Conservation (phyloP, 1,284 basidiomycete genomes). For the Xanthoconium separans region DNA sequence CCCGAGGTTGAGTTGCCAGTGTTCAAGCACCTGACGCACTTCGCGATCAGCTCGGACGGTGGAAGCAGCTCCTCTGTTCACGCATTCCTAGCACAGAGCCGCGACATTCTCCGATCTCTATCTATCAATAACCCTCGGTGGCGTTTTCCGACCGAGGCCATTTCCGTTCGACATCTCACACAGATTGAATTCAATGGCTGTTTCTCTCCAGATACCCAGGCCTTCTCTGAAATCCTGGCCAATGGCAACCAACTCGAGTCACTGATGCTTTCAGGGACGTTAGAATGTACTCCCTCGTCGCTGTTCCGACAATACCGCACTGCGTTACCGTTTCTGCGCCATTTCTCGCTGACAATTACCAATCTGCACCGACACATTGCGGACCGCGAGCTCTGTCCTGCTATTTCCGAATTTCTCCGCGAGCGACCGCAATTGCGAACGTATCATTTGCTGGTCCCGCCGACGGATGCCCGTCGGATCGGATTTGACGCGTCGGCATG, state of each 20-base stretch:
- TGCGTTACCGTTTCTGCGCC: conserved; percentile 57
- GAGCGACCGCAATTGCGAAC: conserved; percentile 52
- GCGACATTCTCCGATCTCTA: conserved; percentile 52
- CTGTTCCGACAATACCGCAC: conserved; percentile 45
- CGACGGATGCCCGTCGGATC: conserved; percentile 48
- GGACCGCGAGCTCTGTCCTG: conserved; percentile 64
- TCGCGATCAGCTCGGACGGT: conserved; percentile 48
- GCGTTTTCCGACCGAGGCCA: conserved; percentile 52
- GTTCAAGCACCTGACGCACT: conserved; percentile 58
- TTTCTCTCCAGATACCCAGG: conserved; percentile 49
- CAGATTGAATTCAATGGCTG: conserved; percentile 59
- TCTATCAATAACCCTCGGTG: conserved; percentile 54
- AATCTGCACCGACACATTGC: conserved; percentile 44
- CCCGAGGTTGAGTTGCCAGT: conserved; percentile 54
- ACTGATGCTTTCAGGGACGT: conserved; percentile 51
- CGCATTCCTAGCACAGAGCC: conserved; percentile 53
- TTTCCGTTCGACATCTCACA: conserved; percentile 63
- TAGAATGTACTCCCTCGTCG: conserved; percentile 48
- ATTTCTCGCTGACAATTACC: conserved; percentile 57
- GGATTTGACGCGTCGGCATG: conserved; percentile 68
- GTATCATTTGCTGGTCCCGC: conserved; percentile 51
- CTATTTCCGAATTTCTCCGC: conserved; percentile 64
- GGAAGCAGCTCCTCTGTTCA: conserved; percentile 41
- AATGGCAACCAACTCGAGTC: conserved; percentile 63
- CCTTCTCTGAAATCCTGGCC: conserved; percentile 56